Base-by-base conservation (phyloP, 2,329 filamentous ascomycete genomes). In the Pestalotiopsis sp. region DNA sequence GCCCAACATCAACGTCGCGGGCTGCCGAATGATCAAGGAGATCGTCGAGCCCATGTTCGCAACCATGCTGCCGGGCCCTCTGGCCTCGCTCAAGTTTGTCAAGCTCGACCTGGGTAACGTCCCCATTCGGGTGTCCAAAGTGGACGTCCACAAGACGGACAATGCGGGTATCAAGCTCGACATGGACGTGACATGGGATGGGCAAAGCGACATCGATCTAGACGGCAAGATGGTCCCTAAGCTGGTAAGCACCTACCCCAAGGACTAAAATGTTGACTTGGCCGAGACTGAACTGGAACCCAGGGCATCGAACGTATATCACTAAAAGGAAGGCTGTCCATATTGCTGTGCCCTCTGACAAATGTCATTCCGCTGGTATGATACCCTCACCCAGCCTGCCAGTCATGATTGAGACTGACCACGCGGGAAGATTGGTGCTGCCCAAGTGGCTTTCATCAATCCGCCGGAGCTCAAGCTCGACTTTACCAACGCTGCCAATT, bases 361-460 rank as follows among this genome's bases (percentile, higher is more conserved):
- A 81, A 84, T 55, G 70, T 82, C 44, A 81, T 85, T 44, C 83
- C 83, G 13, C 73, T 84, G 68, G 82, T 84, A 80, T 58, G 73
- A 22, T 24, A 10, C 39, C 9, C 6, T n/a, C 20, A 48, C 22
- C 40, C 22, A 68, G 74, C 65, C 73, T 20, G 17, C 5, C 14
- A 3, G 22, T 6, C 22, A 55, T 35, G 17, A 22, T n/a, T 35
- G 17, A 40, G 26, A 55, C 56, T 67, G 35, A 70, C 52, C 48
- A 3, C 1, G 7, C 7, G 22, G 4, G n/a, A 22, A 84, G 81
- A 83, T 85, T 55, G 83, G 83, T 3, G 83, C 83, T 14, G 80
- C 79, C 0, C 83, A 85, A 72, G 76, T 85, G 0, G 75, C 82
- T 24, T 85, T 85, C 73, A 82, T 85, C 75, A 85, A 85, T 73